phyloP scores from a whole-genome alignment of 495 filamentous ascomycete genomes.

The Neurospora sp. region DNA sequence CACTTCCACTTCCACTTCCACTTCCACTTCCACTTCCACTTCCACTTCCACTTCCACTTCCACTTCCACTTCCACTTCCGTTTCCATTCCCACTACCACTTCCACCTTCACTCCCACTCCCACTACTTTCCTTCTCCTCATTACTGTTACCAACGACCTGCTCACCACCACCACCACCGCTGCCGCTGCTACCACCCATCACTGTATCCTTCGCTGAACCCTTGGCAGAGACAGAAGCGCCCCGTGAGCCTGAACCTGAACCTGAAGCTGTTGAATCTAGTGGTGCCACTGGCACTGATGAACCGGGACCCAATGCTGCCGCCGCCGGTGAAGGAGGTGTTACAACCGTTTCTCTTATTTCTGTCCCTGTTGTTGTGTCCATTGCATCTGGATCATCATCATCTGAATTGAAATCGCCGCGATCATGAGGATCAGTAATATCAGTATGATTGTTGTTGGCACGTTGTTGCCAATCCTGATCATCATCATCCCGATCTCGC shows the following conservation, averaged over 20 bases:
- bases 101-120: background rate
- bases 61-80: background rate
- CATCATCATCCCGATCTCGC: too few relatives aligned
- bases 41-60: background rate
- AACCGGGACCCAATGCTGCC: too few relatives aligned
- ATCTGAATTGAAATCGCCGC: background rate
- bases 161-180: background rate
- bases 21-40: background rate
- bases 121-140: background rate
- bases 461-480: too few relatives aligned
- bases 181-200: background rate
- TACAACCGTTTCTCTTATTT: too few relatives aligned
- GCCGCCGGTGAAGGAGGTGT: background rate
- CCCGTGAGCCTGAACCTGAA: too few relatives aligned
- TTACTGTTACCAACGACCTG: too few relatives aligned
- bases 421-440: background rate
- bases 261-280: too few relatives aligned
- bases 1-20: background rate
- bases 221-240: too few relatives aligned
- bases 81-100: background rate
- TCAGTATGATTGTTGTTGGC: too few relatives aligned
- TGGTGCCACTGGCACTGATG: too few relatives aligned
- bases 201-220: too few relatives aligned
- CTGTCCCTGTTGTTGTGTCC: background rate
- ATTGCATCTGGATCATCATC: background rate